Base-by-base conservation (phyloP, 768 basidiomycete genomes). In the Agrocybe pediades region DNA sequence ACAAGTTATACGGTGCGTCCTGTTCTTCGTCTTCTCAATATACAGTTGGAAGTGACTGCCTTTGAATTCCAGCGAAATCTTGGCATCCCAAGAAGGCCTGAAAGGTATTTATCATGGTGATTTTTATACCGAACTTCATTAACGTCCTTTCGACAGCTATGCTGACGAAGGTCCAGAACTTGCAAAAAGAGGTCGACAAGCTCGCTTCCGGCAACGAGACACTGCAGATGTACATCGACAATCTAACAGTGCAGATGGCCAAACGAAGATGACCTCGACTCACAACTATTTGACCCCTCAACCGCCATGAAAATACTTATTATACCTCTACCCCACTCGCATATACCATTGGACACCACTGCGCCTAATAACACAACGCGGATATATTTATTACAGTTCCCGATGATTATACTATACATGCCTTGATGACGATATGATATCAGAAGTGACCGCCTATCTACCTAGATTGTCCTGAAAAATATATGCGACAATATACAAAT, bases 161-260 rank as follows among this genome's bases (percentile, higher is more conserved):
- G 57, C 65, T 90, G 26, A 74, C 74, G 15, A 83, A 88, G 56
- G 85, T 87, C 2, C 83, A 88, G 57, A 71, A 74, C 24, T 84
- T 88, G 8, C 88, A 93, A 70, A 77, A 76, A 53, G 92, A 94
- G 58, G 80, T 90, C n/a, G 88, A 92, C 56, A 92, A 89, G 68
- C 75, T 94, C 19, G 71, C 77, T 1, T 88, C 90, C 3, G 88
- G 86, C 46, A 94, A 94, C 58, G 85, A 86, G 52, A 92, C 86
- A 6, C 72, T 94, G 50, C 91, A 94, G 65, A 88, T 86, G 84
- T 94, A 94, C 64, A 92, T 92, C 64, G 90, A 94, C 65, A 94
- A 94, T 61, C 66, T 94, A 62, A 93, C 92, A 0, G 78, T 90
- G 62, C 92, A 94, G 68, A 90, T 92, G 85, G 87, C 90, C 25